Evolutionary conservation across 306 rosid genomes (phyloP).

Genomic region (Gleditsia sinensis): DNA sequence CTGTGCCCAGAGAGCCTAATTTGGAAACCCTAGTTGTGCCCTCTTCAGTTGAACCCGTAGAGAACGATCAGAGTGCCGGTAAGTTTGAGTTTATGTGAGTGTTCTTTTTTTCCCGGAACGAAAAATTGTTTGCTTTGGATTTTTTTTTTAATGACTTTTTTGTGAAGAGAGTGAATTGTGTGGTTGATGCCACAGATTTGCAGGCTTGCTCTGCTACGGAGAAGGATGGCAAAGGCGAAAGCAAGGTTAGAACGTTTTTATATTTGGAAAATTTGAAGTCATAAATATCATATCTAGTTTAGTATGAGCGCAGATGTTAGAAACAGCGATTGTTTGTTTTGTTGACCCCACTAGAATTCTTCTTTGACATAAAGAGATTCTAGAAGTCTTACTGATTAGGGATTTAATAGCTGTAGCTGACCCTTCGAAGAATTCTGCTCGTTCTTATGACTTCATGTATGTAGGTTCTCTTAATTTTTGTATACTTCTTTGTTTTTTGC

Average conservation of each 20-base stretch:
- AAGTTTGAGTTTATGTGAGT: conserved; percentile 23
- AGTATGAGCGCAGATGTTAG: not conserved
- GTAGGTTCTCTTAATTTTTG: not conserved
- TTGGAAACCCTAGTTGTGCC: conserved; percentile 65
- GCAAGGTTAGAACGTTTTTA: conserved; percentile 50
- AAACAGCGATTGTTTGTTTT: not conserved
- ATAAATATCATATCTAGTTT: conserved; percentile 2
- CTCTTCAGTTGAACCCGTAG: conserved; percentile 33
- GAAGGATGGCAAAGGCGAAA: conserved; percentile 38
- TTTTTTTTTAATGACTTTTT: not conserved
- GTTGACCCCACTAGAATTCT: not conserved
- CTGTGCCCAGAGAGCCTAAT: not conserved
- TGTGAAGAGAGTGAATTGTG: conserved; percentile 21
- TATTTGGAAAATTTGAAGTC: not conserved
- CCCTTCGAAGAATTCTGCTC: not conserved
- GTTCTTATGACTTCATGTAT: not conserved
- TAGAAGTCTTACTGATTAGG: not conserved
- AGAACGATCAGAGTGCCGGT: conserved; percentile 48
- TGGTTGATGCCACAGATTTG: conserved; percentile 50
- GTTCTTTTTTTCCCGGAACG: not conserved
- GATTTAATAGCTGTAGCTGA: not conserved
- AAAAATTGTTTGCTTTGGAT: not conserved
- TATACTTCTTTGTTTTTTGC: not conserved
- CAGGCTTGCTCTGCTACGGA: conserved; percentile 36
- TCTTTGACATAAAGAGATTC: not conserved